Base-by-base conservation (phyloP, 2,329 filamentous ascomycete genomes). In the Aspergillus luchuensis region DNA sequence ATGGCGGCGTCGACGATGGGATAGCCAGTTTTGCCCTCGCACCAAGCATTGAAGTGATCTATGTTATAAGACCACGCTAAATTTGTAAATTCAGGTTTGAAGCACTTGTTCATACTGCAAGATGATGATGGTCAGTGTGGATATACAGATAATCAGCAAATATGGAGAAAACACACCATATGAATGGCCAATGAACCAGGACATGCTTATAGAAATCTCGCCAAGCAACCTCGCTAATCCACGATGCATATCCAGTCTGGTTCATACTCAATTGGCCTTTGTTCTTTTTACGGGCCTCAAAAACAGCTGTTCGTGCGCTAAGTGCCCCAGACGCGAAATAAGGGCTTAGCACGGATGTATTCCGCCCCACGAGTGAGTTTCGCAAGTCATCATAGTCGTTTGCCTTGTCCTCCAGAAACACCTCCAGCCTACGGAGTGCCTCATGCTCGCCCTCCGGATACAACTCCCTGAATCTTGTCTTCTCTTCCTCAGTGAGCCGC, bases 191-290 rank as follows among this genome's bases (percentile, higher is more conserved):
- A 62, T 93, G 80, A 0, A 88, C 90, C 5, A 97, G 78, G 3
- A 97, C 90, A 72, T 95, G 91, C 69, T 89, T 91, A 78, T 96
- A 96, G 70, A 96, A 96, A 69, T 96, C 91, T 13, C 91, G 82
- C 91, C 91, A 95, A 0, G 91, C 91, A 3, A 96, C 82, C 74
- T 96, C 91, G 56, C 88, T 88, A 64, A 95, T 91, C 91, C 91
- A 96, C 0, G 82, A 81, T 54, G 84, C 80, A 59, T 91, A 88
- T 0, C 90, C 91, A 15, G 85, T 76, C 19, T 84, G 82, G 0
- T 89, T 89, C 1, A 80, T 85, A 61, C 92, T 85, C 1, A 96
- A 81, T 59, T 86, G 81, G 30, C 81, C 73, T 25, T 79, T 86
- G 68, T 91, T 91, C 30, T 79, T 77, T 57, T 87, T 83, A 33